Evolutionary conservation across 805 yeast species (phyloP).

Genomic region (Spathaspora arborariae): DNA sequence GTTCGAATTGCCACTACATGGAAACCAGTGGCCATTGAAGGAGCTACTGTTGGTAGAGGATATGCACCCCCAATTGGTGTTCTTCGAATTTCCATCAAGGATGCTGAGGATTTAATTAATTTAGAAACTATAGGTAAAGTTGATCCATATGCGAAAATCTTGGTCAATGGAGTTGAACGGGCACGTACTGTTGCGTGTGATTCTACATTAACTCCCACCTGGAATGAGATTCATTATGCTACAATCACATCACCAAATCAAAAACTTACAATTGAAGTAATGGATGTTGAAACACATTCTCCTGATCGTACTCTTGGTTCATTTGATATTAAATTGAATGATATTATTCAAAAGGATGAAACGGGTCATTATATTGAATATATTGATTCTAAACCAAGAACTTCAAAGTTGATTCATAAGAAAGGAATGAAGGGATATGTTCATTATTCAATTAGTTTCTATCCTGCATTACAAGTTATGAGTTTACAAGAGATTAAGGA

Average conservation of each 20-base stretch:
- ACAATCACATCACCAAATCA: constrained; percentile 83
- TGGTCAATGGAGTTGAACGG: constrained; percentile 71
- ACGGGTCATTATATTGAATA: constrained; percentile 56
- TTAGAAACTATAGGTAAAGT: constrained; percentile 85
- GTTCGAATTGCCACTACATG: constrained; percentile 66
- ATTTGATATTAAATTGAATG: constrained; percentile 64
- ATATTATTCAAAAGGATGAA: constrained; percentile 67
- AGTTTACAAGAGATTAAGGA: constrained; percentile 70
- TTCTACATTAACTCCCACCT: constrained; percentile 72
- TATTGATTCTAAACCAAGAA: constrained; percentile 52
- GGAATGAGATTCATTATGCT: constrained; percentile 79
- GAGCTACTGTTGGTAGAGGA: constrained; percentile 72
- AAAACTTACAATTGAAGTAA: constrained; percentile 76
- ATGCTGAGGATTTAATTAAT: constrained; percentile 74
- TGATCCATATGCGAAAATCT: constrained; percentile 84
- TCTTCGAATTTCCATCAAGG: constrained; percentile 65
- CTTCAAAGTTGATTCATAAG: constrained; percentile 62
- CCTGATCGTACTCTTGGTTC: constrained; percentile 86
- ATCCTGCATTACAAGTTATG: constrained; percentile 77
- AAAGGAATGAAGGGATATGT: constrained; percentile 84
- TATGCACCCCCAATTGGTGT: constrained; percentile 96
- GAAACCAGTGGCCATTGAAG: constrained; percentile 78
- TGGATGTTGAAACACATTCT: constrained; percentile 82
- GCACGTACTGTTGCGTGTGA: constrained; percentile 72
- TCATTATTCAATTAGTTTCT: constrained; percentile 73